Evolutionary conservation across 345 rosid genomes (phyloP).

Genomic region (Arabidopsis suecica): DNA sequence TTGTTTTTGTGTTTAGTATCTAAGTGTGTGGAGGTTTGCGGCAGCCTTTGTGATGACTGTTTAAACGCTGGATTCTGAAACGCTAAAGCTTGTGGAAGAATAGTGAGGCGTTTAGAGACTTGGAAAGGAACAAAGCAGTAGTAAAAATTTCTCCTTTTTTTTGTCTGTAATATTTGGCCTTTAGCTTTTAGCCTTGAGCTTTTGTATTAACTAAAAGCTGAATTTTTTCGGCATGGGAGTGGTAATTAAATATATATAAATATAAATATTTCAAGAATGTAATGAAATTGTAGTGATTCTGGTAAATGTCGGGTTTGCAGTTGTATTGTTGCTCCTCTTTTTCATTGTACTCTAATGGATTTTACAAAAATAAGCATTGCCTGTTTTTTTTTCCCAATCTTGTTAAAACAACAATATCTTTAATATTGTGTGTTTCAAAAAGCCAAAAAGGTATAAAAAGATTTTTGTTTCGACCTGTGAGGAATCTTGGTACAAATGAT

Average conservation of each 20-base stretch:
- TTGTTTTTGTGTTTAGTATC: conserved; percentile 17
- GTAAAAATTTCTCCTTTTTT: not conserved
- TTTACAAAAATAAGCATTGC: not conserved
- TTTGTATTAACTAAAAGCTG: conserved; percentile 34
- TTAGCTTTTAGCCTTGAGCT: conserved; percentile 30
- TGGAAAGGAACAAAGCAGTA: conserved; percentile 20
- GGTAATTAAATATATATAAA: conserved; percentile 16
- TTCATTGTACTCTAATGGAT: not conserved
- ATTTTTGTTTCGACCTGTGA: conserved; percentile 33
- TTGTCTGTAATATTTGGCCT: conserved; percentile 30
- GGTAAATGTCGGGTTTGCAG: conserved; percentile 4
- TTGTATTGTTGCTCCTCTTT: not conserved
- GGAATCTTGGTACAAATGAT: conserved; percentile 39
- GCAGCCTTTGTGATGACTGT: conserved; percentile 27
- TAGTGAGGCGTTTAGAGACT: conserved; percentile 30
- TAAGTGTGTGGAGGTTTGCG: conserved; percentile 15
- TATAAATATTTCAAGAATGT: conserved; percentile 28
- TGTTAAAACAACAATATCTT: not conserved
- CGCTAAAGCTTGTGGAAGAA: conserved; percentile 22
- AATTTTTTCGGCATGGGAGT: conserved; percentile 24
- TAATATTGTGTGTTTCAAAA: not conserved
- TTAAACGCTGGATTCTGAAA: conserved; percentile 20
- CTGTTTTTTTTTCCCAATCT: not conserved
- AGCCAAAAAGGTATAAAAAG: conserved; percentile 4
- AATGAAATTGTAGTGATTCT: conserved; percentile 25